Conservation (phyloP, 768 basidiomycete species). For the Russula griseocarnosa region DNA sequence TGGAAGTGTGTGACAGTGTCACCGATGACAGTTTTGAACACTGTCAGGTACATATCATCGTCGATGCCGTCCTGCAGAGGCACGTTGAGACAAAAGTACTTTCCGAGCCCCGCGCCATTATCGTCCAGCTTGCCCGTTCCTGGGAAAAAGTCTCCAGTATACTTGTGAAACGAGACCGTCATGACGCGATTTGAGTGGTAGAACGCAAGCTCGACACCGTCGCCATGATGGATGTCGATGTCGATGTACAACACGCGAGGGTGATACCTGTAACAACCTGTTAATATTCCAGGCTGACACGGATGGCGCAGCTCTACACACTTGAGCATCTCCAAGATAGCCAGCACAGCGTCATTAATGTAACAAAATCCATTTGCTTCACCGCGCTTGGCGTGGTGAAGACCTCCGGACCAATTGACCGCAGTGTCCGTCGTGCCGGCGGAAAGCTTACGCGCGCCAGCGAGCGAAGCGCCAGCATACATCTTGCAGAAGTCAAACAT, state of each 20-base stretch:
- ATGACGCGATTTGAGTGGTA: constrained; percentile 98
- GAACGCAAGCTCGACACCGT: constrained; percentile 97
- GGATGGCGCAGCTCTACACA: constrained; percentile 7
- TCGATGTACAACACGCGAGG: constrained; percentile 96
- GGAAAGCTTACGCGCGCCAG: constrained; percentile 83
- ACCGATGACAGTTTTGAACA: constrained; percentile 95
- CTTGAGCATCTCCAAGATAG: constrained; percentile 82
- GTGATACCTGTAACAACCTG: constrained; percentile 56
- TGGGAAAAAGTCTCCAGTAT: constrained; percentile 97
- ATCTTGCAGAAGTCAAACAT: constrained; percentile 92
- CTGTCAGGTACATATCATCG: constrained; percentile 92
- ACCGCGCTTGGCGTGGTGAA: constrained; percentile 96
- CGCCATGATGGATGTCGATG: constrained; percentile 98
- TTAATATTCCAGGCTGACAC: not conserved
- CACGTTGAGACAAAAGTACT: constrained; percentile 93
- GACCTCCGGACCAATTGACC: constrained; percentile 97
- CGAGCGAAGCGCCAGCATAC: constrained; percentile 90
- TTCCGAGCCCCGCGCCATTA: constrained; percentile 81
- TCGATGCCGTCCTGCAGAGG: constrained; percentile 95
- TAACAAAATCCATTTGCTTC: constrained; percentile 99
- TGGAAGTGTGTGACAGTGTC: constrained; percentile 87
- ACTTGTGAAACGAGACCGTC: constrained; percentile 99
- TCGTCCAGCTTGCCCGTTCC: constrained; percentile 96
- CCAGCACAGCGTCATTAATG: constrained; percentile 94
- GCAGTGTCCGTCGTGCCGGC: constrained; percentile 90